Conservation (phyloP, 495 filamentous ascomycete species). For the Xylaria bambusicola region DNA sequence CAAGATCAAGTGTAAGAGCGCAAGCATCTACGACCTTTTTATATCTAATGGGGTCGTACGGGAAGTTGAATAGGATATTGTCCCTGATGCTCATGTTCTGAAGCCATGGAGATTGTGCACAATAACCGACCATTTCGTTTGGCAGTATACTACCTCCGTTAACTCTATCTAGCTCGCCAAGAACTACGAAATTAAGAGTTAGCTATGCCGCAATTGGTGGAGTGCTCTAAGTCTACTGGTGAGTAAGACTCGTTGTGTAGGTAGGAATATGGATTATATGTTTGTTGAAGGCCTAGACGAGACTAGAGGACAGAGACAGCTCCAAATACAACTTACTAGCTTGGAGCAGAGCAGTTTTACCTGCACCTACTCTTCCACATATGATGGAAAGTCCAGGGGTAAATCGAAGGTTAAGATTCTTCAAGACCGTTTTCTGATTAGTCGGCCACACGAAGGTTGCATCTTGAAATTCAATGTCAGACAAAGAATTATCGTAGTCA, state of each 20-base stretch:
- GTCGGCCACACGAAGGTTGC: constrained; percentile 82
- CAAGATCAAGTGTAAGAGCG: constrained; percentile 87
- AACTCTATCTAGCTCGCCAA: constrained; percentile 74
- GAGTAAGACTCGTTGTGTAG: no score
- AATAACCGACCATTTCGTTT: constrained; percentile 75
- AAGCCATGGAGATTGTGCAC: constrained; percentile 84
- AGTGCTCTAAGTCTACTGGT: no score
- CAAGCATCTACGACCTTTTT: constrained; percentile 87
- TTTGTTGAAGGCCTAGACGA: no score
- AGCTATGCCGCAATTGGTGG: no score
- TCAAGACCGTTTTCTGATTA: constrained; percentile 58
- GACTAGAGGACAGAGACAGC: no score
- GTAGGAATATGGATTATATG: no score
- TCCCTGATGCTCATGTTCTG: constrained; percentile 89
- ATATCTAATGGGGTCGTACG: constrained; percentile 79
- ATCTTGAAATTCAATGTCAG: constrained; percentile 53
- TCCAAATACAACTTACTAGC: constrained; percentile 45
- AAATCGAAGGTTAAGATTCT: constrained; percentile 62
- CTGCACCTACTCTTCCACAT: constrained; percentile 72
- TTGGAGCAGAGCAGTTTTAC: constrained; percentile 80
- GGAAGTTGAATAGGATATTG: constrained; percentile 77
- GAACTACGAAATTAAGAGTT: constrained; percentile 33
- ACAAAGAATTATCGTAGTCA: constrained; percentile 19
- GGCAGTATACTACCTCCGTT: constrained; percentile 60
- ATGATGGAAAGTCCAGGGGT: constrained; percentile 63